Evolutionary conservation across 495 filamentous ascomycete species (phyloP).

Genomic region (Daldinia bambusicola): DNA sequence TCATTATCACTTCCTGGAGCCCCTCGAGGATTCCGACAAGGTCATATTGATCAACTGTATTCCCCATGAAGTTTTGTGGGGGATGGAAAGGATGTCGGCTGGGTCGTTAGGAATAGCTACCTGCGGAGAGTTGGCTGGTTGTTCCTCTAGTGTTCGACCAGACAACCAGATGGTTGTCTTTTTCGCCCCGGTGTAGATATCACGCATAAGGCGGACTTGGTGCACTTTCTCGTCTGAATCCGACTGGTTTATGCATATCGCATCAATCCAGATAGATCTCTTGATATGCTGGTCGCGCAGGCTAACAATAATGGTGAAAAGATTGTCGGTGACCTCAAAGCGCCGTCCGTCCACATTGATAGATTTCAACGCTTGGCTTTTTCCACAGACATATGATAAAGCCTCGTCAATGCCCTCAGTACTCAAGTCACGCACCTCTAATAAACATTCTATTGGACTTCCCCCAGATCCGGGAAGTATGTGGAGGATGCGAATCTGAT

Average conservation of each 20-base stretch:
- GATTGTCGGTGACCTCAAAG: background rate
- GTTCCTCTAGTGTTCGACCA: background rate
- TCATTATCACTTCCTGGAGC: background rate
- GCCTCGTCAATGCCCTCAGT: background rate
- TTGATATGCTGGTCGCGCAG: background rate
- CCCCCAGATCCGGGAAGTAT: background rate
- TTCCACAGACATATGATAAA: background rate
- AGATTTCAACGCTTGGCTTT: background rate
- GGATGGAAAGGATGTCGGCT: background rate
- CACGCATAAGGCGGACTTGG: conserved; percentile 41
- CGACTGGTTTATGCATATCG: conserved; percentile 48
- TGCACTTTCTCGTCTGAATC: conserved; percentile 35
- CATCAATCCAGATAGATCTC: conserved; percentile 45
- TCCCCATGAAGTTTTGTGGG: background rate
- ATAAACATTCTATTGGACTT: background rate
- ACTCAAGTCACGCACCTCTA: background rate
- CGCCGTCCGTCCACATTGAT: background rate
- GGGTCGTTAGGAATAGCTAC: background rate
- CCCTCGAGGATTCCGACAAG: conserved; percentile 7
- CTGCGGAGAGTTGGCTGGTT: background rate
- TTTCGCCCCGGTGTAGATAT: conserved; percentile 35
- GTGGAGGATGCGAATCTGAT: background rate
- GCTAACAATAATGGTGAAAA: conserved; percentile 4
- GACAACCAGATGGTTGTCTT: conserved; percentile 16
- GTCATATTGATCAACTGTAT: conserved; percentile 19